Base-by-base conservation (phyloP, 305 asterid genomes). In the Fraxinus nigra region DNA sequence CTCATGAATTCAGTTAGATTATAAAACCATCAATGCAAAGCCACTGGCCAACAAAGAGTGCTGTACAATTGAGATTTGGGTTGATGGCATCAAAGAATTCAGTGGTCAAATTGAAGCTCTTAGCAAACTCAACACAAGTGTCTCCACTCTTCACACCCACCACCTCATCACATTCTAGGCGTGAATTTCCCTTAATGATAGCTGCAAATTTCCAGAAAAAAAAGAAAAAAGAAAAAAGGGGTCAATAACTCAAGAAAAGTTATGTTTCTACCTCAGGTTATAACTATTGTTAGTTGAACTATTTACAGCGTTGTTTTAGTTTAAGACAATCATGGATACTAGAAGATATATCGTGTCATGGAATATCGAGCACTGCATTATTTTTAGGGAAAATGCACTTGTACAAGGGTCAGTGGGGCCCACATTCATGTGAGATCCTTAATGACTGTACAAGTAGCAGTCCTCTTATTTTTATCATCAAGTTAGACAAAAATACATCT, bases 11-110 rank as follows among this genome's bases (percentile, higher is more conserved):
- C 72, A 67, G 4, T 26, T 67, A 28, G 5, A 10, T 26, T 28
- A 67, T 26, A 26, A 28, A 67, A 35, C 86, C 89, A 40, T 79
- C 73, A 28, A 86, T 32, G 40, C 90, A 85, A 13, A 88, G 72
- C 90, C 90, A 88, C 40, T 88, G 87, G 18, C 90, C 90, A 2
- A 85, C 56, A 51, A 88, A 88, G 34, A 88, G 84, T 9, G 20
- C 35, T 8, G 82, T n/a, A 5, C 90, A 86, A 5, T 84, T 72
- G 80, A 88, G 83, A 59, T 88, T 88, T 3, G 89, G 90, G 65
- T 88, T 88, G 10, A 87, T 37, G 14, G 38, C 82, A 16, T 16
- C 32, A 61, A 84, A 88, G 26, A 22, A 30, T 20, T 77, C 61
- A 37, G 33, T 7, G 22, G 79, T 78, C 43, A 84, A 67, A 9